Conservation (phyloP, 192 early-diverging fungal genomes). For the Gaertneriomyces semiglobifer region DNA sequence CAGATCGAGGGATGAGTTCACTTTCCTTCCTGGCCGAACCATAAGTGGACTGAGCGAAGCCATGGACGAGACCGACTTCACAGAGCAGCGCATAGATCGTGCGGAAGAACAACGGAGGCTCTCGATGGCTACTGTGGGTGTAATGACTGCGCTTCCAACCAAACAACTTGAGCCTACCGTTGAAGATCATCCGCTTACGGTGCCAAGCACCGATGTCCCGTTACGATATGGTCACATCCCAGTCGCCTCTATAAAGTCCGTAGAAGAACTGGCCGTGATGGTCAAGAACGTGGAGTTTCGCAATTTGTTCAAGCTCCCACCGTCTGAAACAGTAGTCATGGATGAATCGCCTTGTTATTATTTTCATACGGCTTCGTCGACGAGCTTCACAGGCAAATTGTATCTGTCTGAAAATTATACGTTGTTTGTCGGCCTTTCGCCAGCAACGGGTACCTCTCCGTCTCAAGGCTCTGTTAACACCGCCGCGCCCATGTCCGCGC, state of each 20-base stretch:
- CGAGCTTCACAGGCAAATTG: conserved; percentile 37
- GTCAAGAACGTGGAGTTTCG: conserved; percentile 51
- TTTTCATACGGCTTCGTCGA: conserved; percentile 30
- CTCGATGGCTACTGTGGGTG: background rate
- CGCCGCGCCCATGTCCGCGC: conserved; percentile 35
- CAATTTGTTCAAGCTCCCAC: conserved; percentile 43
- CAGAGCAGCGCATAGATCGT: conserved; percentile 25
- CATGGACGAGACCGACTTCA: conserved; percentile 51
- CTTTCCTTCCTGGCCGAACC: conserved; percentile 21
- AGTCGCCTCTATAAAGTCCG: conserved; percentile 31
- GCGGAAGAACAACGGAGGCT: background rate
- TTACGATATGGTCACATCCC: conserved; percentile 41
- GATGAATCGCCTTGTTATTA: conserved; percentile 45
- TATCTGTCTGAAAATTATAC: conserved; percentile 53
- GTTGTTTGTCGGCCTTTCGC: conserved; percentile 37
- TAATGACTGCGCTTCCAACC: background rate
- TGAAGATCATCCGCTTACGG: background rate
- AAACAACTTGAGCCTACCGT: conserved; percentile 9
- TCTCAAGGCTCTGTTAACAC: background rate
- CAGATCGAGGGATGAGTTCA: conserved; percentile 37
- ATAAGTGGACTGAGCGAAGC: conserved; percentile 27
- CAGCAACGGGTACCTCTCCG: conserved; percentile 8
- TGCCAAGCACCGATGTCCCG: background rate
- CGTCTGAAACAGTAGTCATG: conserved; percentile 42
- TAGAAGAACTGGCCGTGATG: conserved; percentile 44